Percentiles rank a stretch among this genome's conserved stretches.
phyloP scores from a whole-genome alignment of 2,329 filamentous ascomycete genomes.

The Exophiala sp. region DNA sequence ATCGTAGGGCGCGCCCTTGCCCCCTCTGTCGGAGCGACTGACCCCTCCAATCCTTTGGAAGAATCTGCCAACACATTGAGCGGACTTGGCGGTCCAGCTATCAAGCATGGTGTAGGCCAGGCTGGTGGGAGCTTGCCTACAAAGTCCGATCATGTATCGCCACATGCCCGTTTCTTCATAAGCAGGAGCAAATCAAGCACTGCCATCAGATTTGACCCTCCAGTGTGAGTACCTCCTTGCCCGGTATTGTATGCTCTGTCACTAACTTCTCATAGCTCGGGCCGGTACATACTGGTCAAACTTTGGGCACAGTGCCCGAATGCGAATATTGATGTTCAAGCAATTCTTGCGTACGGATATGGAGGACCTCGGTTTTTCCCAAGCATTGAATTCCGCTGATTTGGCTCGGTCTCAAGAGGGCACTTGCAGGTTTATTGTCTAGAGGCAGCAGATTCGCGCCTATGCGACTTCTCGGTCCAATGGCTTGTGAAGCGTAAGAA shows the following conservation, averaged over 20 bases:
- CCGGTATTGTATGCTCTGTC: background rate
- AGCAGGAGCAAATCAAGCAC: slow-evolving; percentile 76
- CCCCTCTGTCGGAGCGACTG: background rate
- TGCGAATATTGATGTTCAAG: slow-evolving; percentile 83
- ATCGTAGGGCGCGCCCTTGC: background rate
- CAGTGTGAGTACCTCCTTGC: slow-evolving; percentile 49
- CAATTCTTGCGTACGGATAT: slow-evolving; percentile 55
- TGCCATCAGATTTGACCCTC: slow-evolving; percentile 77
- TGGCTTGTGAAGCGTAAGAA: no score
- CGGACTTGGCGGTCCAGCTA: background rate
- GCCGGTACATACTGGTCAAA: slow-evolving; percentile 79
- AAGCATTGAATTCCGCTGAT: slow-evolving; percentile 55
- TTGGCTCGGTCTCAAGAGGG: background rate
- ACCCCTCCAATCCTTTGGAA: slow-evolving; percentile 2
- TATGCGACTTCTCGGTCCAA: no score
- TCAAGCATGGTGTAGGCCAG: slow-evolving; percentile 24
- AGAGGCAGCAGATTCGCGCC: background rate
- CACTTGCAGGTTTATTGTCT: background rate
- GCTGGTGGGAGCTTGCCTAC: slow-evolving; percentile 32
- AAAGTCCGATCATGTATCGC: slow-evolving; percentile 53
- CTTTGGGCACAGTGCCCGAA: slow-evolving; percentile 74
- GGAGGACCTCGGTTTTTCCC: slow-evolving; percentile 78
- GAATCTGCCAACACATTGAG: background rate
- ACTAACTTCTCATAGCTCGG: slow-evolving; percentile 38
- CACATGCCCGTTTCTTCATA: slow-evolving; percentile 48